Evolutionary conservation across 1,139 yeast species (phyloP).

Genomic region (Diutina neorugosa): DNA sequence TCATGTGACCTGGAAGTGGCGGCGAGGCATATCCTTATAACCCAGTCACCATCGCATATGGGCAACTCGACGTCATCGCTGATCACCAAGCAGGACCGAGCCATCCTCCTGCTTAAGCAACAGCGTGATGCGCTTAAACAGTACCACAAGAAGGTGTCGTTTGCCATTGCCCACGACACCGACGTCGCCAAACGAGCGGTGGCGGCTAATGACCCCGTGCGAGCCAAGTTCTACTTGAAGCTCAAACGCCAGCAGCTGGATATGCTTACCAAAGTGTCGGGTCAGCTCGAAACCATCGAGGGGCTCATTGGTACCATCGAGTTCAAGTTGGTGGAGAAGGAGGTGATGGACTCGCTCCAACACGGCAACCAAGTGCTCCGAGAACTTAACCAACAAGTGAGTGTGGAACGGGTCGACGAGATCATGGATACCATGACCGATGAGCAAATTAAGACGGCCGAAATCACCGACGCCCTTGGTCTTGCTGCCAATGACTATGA

Average conservation of each 20-base stretch:
- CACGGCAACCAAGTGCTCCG: constrained; percentile 71
- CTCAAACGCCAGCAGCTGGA: constrained; percentile 75
- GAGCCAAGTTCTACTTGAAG: constrained; percentile 62
- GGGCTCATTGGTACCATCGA: constrained; percentile 65
- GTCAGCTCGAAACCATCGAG: constrained; percentile 71
- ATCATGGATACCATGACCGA: constrained; percentile 80
- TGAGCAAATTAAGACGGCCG: constrained; percentile 67
- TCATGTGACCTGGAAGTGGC: constrained; percentile 20
- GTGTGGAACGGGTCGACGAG: constrained; percentile 65
- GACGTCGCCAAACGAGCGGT: constrained; percentile 48
- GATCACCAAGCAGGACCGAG: constrained; percentile 74
- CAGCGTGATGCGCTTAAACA: constrained; percentile 79
- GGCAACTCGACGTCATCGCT: constrained; percentile 37
- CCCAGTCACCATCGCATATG: constrained; percentile 14
- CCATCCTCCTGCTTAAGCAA: constrained; percentile 72
- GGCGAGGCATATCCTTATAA: constrained; percentile 19
- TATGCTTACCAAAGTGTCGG: constrained; percentile 54
- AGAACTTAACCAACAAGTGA: constrained; percentile 67
- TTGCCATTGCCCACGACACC: constrained; percentile 45
- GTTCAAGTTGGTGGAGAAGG: constrained; percentile 79
- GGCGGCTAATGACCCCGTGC: constrained; percentile 35
- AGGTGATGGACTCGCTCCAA: constrained; percentile 65
- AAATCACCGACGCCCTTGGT: constrained; percentile 39
- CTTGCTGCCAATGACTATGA: background rate
- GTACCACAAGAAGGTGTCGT: constrained; percentile 52